phyloP scores from a whole-genome alignment of 345 rosid genomes.

The Clarkia xantiana region DNA sequence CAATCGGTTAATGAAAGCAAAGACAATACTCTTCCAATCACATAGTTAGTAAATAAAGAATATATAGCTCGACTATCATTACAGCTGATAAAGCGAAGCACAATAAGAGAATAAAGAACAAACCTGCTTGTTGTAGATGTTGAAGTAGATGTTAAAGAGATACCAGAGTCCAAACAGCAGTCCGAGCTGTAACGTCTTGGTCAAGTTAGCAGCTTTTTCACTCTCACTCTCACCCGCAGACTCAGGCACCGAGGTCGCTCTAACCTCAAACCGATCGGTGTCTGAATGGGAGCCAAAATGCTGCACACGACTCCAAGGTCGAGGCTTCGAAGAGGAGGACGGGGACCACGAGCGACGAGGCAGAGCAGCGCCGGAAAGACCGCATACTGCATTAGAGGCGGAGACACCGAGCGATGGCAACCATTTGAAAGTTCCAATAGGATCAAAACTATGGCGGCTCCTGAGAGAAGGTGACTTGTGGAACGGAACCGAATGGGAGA shows the following conservation, averaged over 20 bases:
- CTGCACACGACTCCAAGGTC: constrained; percentile 52
- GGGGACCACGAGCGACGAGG: constrained; percentile 58
- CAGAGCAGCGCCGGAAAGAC: constrained; percentile 27
- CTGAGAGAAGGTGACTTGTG: constrained; percentile 3
- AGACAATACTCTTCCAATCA: no score
- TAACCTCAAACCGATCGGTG: constrained; percentile 24
- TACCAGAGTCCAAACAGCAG: constrained; percentile 70
- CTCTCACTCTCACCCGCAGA: constrained; percentile 37
- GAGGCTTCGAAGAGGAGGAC: constrained; percentile 12
- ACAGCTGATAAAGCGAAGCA: no score
- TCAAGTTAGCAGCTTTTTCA: constrained; percentile 18
- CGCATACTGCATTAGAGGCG: constrained; percentile 17
- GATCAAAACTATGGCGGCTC: constrained; percentile 1
- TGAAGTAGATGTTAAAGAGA: constrained; percentile 92
- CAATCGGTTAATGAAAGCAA: no score
- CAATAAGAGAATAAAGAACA: background rate
- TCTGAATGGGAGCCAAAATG: constrained; percentile 13
- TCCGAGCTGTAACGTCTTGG: constrained; percentile 49
- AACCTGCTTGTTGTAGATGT: constrained; percentile 96
- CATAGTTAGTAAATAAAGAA: no score
- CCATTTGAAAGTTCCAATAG: background rate
- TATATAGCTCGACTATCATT: no score
- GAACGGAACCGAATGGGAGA: constrained; percentile 5
- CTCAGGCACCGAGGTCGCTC: constrained; percentile 51
- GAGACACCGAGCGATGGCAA: background rate